Base-by-base conservation (phyloP, 1,139 yeast species). In the Suhomyces atakaporum region DNA sequence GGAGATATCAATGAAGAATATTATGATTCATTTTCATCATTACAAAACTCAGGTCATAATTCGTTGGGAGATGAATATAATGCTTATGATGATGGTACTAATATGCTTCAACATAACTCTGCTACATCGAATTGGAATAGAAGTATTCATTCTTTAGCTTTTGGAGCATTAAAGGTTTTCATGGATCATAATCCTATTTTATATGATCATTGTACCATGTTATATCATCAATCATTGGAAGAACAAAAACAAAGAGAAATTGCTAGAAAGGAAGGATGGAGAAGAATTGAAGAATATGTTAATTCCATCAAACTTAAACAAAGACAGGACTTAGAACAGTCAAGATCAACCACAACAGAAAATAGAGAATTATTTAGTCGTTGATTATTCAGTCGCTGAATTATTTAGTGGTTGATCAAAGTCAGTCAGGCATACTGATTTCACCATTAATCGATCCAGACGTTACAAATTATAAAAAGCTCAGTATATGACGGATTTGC, bases 121-220 rank as follows among this genome's bases (percentile, higher is more conserved):
- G 76, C 76, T 25, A 71, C 76, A 9, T 67, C 73, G 25, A 70
- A 64, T 44, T 92, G 98, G 98, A 92, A 92, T 60, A 77, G 95
- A 51, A 88, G 95, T 33, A 90, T 92, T 32, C 95, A 92, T 51
- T 81, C 88, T 39, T 79, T 92, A 71, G 92, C 96, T 3, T 89
- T 80, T 63, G 87, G 87, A 39, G 96, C 97, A 0, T 73, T 92
- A 51, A 89, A 90, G 59, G 85, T 88, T 42, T 90, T 94, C 54
- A 81, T 90, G 85, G 97, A 92, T 55, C 86, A 94, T 40, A 90
- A 89, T 58, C 95, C 96, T 11, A 81, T 84, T 7, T 70, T 92
- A 29, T 94, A 88, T 60, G 97, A 90, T 57, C 94, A 89, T 56
- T 92, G 97, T 58, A 85, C 95, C 14, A 77, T 87, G 55, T 67